Conservation (phyloP, 768 basidiomycete genomes). For the Tephrocybe sp. region DNA sequence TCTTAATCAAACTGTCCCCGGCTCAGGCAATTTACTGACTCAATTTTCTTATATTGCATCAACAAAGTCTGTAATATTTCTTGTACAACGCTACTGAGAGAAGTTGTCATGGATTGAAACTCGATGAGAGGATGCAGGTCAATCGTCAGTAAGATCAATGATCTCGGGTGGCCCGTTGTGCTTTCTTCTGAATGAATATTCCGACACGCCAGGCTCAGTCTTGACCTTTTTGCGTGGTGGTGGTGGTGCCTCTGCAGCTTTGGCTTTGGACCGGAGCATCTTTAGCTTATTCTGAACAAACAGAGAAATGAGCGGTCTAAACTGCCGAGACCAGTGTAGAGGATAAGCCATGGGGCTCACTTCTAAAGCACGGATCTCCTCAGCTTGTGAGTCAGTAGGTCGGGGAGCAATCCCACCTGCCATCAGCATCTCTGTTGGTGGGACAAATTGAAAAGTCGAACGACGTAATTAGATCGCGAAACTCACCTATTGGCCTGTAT, state of each 20-base stretch:
- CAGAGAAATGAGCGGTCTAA: no score
- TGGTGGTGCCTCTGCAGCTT: background rate
- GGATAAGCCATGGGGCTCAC: background rate
- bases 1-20: no score
- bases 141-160: slow-evolving; percentile 6
- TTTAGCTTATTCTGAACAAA: background rate
- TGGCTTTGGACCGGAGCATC: background rate
- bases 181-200: background rate
- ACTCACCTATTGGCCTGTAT: slow-evolving; percentile 34
- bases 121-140: background rate
- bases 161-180: background rate
- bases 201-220: background rate
- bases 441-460: background rate
- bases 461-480: background rate
- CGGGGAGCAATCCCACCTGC: slow-evolving; percentile 13
- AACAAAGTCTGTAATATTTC: no score
- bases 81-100: background rate
- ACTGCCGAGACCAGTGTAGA: no score
- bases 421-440: slow-evolving; percentile 5
- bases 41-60: no score
- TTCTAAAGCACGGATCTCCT: slow-evolving; percentile 8
- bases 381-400: background rate
- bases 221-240: background rate
- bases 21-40: no score
- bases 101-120: background rate